phyloP scores from a whole-genome alignment of 2,329 filamentous ascomycete genomes.

The Neofusicoccum parvum region DNA sequence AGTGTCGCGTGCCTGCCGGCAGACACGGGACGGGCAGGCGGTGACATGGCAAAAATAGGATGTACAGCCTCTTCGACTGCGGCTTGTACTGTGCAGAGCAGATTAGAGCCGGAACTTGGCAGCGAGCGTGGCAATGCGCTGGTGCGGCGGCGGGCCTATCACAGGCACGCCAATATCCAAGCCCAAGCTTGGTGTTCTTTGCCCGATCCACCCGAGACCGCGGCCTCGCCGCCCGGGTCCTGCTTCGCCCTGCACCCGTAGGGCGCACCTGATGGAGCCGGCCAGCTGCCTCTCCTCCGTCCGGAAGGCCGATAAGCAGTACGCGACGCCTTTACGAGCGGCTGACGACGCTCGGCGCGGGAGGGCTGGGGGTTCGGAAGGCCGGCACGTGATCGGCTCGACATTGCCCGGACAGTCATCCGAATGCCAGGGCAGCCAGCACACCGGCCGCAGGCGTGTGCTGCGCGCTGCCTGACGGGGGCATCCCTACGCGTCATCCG shows the following conservation, averaged over 20 bases:
- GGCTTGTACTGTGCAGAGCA: neutral
- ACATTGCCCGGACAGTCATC: neutral
- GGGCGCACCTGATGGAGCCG: neutral
- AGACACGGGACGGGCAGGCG: neutral
- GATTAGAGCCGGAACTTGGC: neutral
- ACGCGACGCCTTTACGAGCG: neutral
- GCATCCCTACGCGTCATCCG: neutral
- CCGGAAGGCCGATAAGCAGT: neutral
- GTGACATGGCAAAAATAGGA: slow-evolving; percentile 9
- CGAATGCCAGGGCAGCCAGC: neutral
- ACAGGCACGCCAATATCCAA: neutral
- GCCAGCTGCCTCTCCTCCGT: neutral
- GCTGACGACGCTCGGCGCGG: neutral
- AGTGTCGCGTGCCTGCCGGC: neutral
- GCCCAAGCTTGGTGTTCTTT: slow-evolving; percentile 4
- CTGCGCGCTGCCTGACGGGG: neutral
- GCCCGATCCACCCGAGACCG: neutral
- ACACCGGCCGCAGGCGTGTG: neutral
- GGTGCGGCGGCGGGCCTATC: neutral
- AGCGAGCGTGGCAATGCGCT: neutral
- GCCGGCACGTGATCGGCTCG: neutral
- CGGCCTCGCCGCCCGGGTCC: neutral
- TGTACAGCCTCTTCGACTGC: slow-evolving; percentile 7
- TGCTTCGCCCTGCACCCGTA: neutral
- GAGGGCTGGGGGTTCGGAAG: neutral